Base-by-base conservation (phyloP, 176 grass and related monocot genomes). In the Aegilops sharonensis region DNA sequence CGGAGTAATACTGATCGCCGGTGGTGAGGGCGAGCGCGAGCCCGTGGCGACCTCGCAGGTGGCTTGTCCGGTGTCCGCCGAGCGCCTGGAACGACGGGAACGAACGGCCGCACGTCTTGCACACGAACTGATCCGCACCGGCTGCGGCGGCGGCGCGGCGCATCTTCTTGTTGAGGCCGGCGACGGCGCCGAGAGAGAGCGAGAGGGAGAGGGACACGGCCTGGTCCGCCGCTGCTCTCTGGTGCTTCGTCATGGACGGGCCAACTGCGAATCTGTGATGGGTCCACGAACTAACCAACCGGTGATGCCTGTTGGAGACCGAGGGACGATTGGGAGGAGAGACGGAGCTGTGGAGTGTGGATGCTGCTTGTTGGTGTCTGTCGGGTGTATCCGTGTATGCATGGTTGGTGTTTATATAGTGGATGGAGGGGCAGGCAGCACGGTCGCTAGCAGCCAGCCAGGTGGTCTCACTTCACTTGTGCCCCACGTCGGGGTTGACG, bases 61-160 rank as follows among this genome's bases (percentile, higher is more conserved):
- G 91, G 81, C 91, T 92, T 35, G 92, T 94, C 7, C 86, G 86
- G 83, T 94, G 92, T 0, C 92, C 92, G 11, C 92, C 92, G 0
- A 94, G 87, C 37, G 92, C 92, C 82, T 94, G 92, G 81, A 94
- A 94, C 7, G 92, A 47, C 2, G 89, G 24, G 84, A 94, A 94
- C 13, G 89, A 85, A 1, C 89, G 89, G 67, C 5, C 5, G 83
- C 92, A 89, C 0, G 92, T 86, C 89, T 80, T 91, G 57, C 92
- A 94, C 3, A 91, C 82, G 85, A 88, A 94, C 11, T 91, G 45
- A 47, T 13, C 84, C 85, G 82, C 1, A 81, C 42, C 54, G 65
- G 85, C 57, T 12, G 42, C 42, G 42, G 10, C 42, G 40, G 40
- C 40, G 57, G 42, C 81, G 50, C 79, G 69, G 47, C 42, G 67